Evolutionary conservation across 2,329 filamentous ascomycete species (phyloP).

Genomic region (Hypoxylon sp.): DNA sequence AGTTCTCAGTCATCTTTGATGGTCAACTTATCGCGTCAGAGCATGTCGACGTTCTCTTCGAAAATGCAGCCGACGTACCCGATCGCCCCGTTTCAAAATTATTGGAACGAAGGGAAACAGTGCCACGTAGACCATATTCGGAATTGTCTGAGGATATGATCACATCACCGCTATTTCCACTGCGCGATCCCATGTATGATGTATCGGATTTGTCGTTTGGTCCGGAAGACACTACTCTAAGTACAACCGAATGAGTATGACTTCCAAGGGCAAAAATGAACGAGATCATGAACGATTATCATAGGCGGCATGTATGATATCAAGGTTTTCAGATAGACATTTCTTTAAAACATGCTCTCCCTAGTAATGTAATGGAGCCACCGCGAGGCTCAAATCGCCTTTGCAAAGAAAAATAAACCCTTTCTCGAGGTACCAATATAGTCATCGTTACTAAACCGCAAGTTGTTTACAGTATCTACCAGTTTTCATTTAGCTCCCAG

Average conservation of each 20-base stretch:
- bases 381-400: too few species aligned
- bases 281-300: background rate
- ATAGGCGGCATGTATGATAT: background rate
- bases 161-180: background rate
- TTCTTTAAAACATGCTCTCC: background rate
- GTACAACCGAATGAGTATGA: background rate
- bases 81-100: background rate
- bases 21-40: slow-evolving; percentile 5
- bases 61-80: background rate
- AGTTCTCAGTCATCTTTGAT: slow-evolving; percentile 8
- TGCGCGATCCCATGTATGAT: background rate
- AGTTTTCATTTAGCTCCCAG: background rate
- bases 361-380: too few species aligned
- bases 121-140: too few species aligned
- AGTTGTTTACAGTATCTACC: background rate
- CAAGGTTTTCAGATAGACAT: background rate
- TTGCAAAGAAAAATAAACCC: too few species aligned
- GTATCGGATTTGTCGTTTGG: background rate
- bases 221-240: background rate
- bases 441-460: too few species aligned
- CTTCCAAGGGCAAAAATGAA: too few species aligned
- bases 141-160: background rate
- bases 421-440: too few species aligned
- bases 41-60: background rate
- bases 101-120: background rate